phyloP scores from a whole-genome alignment of 2,329 filamentous ascomycete species.

The Amauroascus verrucosus region DNA sequence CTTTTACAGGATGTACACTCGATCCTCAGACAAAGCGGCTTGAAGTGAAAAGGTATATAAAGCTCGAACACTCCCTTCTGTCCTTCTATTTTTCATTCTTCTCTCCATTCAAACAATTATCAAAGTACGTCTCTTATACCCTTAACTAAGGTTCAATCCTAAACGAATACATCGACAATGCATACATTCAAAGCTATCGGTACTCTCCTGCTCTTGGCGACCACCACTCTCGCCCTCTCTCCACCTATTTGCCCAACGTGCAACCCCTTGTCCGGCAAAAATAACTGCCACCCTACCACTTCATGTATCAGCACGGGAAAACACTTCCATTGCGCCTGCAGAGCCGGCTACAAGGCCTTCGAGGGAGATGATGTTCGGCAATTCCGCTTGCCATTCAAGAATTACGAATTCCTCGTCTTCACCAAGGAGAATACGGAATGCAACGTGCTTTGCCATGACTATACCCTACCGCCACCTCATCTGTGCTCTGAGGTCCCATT shows the following conservation, averaged over 20 bases:
- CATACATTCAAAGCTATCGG: constrained; percentile 20
- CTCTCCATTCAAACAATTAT: neutral
- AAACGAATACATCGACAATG: constrained; percentile 20
- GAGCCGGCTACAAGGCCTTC: constrained; percentile 32
- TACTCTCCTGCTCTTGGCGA: constrained; percentile 22
- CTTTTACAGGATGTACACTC: too few relatives aligned
- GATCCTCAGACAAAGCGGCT: too few relatives aligned
- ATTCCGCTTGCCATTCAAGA: constrained; percentile 31
- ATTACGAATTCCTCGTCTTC: constrained; percentile 34
- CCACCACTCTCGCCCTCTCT: constrained; percentile 14
- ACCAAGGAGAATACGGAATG: constrained; percentile 28
- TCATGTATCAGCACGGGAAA: constrained; percentile 37
- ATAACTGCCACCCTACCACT: constrained; percentile 35
- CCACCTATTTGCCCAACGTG: constrained; percentile 28
- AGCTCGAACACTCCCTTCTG: neutral
- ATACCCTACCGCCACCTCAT: constrained; percentile 22
- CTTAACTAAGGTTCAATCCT: neutral
- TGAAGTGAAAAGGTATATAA: constrained; percentile 1
- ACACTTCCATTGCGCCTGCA: constrained; percentile 35
- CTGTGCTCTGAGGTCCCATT: constrained; percentile 30
- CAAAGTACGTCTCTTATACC: neutral
- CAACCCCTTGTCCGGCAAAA: constrained; percentile 33
- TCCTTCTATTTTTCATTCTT: neutral
- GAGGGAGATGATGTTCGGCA: constrained; percentile 17
- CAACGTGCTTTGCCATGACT: constrained; percentile 30